Base-by-base conservation (phyloP, 2,329 filamentous ascomycete genomes). In the Colletotrichum sp. region DNA sequence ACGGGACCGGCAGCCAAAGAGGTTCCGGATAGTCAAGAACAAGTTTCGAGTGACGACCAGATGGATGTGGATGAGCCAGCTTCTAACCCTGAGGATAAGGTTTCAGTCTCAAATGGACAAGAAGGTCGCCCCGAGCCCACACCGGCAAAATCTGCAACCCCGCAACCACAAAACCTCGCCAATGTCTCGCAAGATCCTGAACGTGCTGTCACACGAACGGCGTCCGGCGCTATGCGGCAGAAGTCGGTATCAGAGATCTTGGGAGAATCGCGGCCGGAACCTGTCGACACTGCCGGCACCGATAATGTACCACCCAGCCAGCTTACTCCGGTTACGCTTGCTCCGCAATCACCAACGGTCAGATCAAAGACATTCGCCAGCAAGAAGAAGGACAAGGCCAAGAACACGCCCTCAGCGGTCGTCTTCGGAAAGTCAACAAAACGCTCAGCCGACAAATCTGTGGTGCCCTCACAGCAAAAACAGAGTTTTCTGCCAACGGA, bases 191-290 rank as follows among this genome's bases (percentile, higher is more conserved):
- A 78, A 22, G 80, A 80, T 12, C 74, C 78, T 6, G 84, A 87
- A 78, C 89, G 92, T 34, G 93, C 93, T 85, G 93, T 92, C 13
- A 95, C 93, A 2, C 86, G 93, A 78, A 92, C 94, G 27, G 92
- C 92, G 5, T 94, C 94, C 12, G 93, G 93, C 56, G 91, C 92
- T 4, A 91, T 95, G 79, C 89, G 91, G 76, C 91, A 93, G 68
- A 95, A 94, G 80, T 94, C 93, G 7, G 92, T 94, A 6, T 93
- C 91, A 22, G 94, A 95, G 82, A 94, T 95, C 56, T 86, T 95
- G 8, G 92, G 91, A 68, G 92, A 91, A 75, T 55, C 85, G 80
- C 52, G 81, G 81, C 78, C 81, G 56, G 81, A 55, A 77, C 82
- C 56, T 79, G 82, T 81, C 9, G 87, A 89, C 18, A 85, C 82